These are phyloP conservation scores for Malus sieversii DNA, from an alignment of 306 rosid genomes.

Conservation along the genomic window DNA sequence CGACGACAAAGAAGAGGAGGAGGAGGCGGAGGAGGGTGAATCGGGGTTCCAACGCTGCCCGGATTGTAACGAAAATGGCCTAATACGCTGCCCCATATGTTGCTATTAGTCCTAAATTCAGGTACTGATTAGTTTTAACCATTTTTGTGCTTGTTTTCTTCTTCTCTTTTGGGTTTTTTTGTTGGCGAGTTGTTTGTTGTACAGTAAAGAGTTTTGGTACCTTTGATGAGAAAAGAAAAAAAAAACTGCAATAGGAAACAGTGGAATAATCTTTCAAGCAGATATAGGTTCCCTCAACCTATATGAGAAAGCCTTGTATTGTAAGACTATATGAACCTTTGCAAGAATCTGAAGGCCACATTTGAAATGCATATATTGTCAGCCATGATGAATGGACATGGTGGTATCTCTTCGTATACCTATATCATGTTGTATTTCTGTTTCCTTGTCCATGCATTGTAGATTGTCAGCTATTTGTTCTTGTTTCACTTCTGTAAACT, in stretches of 20 bases:
- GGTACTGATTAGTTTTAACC: constrained; percentile 21
- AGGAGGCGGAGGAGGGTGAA: constrained; percentile 23
- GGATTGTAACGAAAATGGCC: constrained; percentile 89
- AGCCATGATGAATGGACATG: background rate
- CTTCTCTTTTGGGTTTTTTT: constrained; percentile 1
- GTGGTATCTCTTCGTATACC: too few species aligned
- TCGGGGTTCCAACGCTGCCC: constrained; percentile 75
- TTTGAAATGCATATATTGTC: constrained; percentile 8
- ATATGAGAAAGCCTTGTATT: constrained; percentile 17
- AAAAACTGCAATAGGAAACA: constrained; percentile 12
- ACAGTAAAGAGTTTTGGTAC: constrained; percentile 36
- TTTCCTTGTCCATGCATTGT: background rate
- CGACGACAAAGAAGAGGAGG: constrained; percentile 28
- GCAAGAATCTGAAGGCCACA: constrained; percentile 8
- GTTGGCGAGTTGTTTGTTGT: constrained; percentile 39
- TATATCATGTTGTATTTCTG: too few species aligned
- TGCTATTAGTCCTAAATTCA: constrained; percentile 35
- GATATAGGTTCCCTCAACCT: constrained; percentile 17
- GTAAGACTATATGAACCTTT: background rate
- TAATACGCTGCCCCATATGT: constrained; percentile 68
- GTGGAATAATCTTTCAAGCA: constrained; percentile 24
- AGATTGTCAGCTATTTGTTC: background rate
- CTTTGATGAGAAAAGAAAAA: constrained; percentile 9
- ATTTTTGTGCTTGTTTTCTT: constrained; percentile 25
- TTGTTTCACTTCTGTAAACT: too few species aligned